Base-by-base conservation (phyloP, 2,329 filamentous ascomycete species). In the Hypoxylon sp. region DNA sequence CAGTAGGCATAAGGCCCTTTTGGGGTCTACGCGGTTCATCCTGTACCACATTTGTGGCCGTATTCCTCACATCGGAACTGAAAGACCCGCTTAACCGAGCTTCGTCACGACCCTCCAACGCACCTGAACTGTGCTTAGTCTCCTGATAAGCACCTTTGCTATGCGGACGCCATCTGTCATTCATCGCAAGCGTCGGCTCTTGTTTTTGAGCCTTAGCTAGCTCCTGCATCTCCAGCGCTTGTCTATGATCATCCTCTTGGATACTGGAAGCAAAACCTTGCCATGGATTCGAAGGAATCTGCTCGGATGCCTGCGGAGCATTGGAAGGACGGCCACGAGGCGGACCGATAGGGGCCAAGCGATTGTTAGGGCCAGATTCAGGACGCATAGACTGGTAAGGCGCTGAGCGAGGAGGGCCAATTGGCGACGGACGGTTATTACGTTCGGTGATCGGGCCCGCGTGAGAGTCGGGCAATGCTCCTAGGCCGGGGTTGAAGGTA, bases 401-500 rank as follows among this genome's bases (percentile, higher is more conserved):
- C n/a, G 49, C 19, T 29, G 59, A 35, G 23, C 65, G 62, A 6
- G 67, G 67, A 12, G 74, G 74, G 1, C 65, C 74, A 35, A 77
- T 76, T 4, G 74, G 81, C 1, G 77, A 72, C 1, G 79, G 80
- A 7, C 74, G 70, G 52, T 58, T 62, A 6, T 68, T 58, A 3
- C 71, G 61, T 34, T 66, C 68, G 9, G 65, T 59, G 16, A 70
- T 61, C 23, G 70, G 68, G 3, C 71, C 51, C 6, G 64, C 71
- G 48, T 61, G 69, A 37, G 76, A 68, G 42, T 75, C 73, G 8
- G 79, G 71, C 12, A 78, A 67, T 32, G 76, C 75, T 19, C 77
- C 78, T 41, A 87, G 76, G 59, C 84, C 82, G 8, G 82, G 78
- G 48, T 81, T 84, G 63, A 92, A 92, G 0, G 88, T 90, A 31